Base-by-base conservation (phyloP, 805 yeast species). In the Candida germanica region DNA sequence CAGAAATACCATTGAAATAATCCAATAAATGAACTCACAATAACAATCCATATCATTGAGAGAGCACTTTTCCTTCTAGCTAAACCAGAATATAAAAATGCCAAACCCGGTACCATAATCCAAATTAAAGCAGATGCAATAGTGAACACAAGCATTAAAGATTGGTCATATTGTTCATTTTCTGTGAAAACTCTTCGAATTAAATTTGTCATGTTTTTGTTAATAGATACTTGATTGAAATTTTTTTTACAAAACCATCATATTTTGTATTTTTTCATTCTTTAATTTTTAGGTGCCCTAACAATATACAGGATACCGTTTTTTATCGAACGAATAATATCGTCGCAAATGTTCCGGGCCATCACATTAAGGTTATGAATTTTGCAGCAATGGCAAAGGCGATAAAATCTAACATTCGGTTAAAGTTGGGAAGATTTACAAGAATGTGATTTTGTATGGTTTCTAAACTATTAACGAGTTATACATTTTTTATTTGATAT, bases 1-100 rank as follows among this genome's bases (percentile, higher is more conserved):
- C 98, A 93, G 56, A 91, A 87, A 60, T 88, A 91, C 98, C 98
- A 91, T 56, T 88, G 96, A 54, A 88, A 77, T 36, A 78, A 71
- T 1, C 84, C 87, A 6, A 87, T 78, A 45, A 83, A 71, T 5
- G 85, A 79, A 5, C 87, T 75, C 73, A 81, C 75, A 26, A 87
- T 56, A n/a, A 77, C 79, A 6, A 82, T 77, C 84, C 94, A 87
- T 20, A 88, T 79, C 75, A 87, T 75, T 12, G 91, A 81, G 30
- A 88, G 66, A 0, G 96, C 96, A n/a, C 87, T 79, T 58, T 88
- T 88, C 52, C 96, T 68, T 54, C 96, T 69, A 9, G 95, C 91
- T 43, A 89, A 69, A 11, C 98, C 98, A 8, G 95, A 82, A 59
- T 91, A 91, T 26, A 91, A 69, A 54, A 89, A 87, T 3, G 94